Conservation (phyloP, 78 protist genomes). For the Ministeria vibrans region DNA sequence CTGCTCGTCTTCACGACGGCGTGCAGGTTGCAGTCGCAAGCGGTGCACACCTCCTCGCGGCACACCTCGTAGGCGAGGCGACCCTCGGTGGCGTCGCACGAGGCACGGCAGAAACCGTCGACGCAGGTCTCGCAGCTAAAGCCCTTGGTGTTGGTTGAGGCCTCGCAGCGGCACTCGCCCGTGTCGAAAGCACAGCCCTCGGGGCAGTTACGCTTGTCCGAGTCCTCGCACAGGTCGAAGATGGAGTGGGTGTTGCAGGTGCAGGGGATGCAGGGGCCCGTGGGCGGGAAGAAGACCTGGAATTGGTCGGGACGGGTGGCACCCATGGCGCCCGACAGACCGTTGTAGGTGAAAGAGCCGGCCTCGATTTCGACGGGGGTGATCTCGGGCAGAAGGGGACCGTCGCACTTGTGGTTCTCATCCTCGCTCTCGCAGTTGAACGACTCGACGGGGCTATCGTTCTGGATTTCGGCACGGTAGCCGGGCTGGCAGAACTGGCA, state of each 20-base stretch:
- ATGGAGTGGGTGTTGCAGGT: not conserved
- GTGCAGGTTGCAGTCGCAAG: slow-evolving; percentile 6
- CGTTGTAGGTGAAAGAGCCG: not conserved
- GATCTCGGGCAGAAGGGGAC: slow-evolving; percentile 2
- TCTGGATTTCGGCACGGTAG: not conserved
- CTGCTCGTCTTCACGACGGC: not conserved
- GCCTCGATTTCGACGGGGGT: not conserved
- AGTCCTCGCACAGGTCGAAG: not conserved
- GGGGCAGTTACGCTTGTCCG: not conserved
- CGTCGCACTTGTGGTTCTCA: not conserved
- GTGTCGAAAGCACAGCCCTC: too few relatives aligned
- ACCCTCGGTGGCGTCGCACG: not conserved
- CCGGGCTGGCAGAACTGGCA: not conserved
- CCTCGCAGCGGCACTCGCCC: slow-evolving; percentile 3
- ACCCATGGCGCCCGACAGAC: not conserved
- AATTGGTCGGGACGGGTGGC: not conserved
- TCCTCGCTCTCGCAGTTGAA: not conserved
- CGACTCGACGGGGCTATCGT: not conserved
- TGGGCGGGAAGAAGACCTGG: not conserved
- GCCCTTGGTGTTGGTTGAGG: not conserved
- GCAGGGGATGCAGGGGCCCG: not conserved
- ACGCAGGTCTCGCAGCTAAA: not conserved
- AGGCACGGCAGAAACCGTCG: not conserved
- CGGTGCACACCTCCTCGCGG: not conserved
- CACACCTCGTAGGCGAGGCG: not conserved